Percentiles rank a stretch among this genome's conserved stretches.
Conservation (phyloP, 345 rosid species). For the Hibiscus mutabilis region DNA sequence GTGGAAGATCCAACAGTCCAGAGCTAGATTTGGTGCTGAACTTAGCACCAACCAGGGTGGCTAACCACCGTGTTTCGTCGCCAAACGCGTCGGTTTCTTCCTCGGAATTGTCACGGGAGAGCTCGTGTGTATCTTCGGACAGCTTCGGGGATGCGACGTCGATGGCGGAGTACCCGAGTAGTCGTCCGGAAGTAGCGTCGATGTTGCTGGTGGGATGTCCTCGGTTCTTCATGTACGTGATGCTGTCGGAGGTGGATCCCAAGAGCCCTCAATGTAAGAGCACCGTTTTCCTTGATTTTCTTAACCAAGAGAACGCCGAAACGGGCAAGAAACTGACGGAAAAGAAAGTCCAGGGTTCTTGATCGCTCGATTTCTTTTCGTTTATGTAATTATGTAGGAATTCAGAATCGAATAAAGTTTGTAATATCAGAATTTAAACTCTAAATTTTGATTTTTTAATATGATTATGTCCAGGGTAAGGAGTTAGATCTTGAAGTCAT, state of each 20-base stretch:
- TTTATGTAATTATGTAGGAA: too few relatives aligned
- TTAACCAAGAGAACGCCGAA: conserved; percentile 12
- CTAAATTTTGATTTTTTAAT: too few relatives aligned
- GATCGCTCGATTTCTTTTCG: background rate
- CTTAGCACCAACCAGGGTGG: conserved; percentile 27
- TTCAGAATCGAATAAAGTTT: too few relatives aligned
- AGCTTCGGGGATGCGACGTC: background rate
- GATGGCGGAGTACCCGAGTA: conserved; percentile 4
- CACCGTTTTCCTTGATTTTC: conserved; percentile 42
- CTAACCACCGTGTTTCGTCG: background rate
- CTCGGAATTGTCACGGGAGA: conserved; percentile 17
- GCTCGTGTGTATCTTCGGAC: conserved; percentile 42
- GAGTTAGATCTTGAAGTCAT: too few relatives aligned
- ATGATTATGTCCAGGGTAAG: too few relatives aligned
- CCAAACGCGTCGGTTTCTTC: conserved; percentile 13
- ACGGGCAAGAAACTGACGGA: background rate
- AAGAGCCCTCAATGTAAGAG: conserved; percentile 54
- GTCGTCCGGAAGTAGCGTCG: conserved; percentile 7
- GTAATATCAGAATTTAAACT: too few relatives aligned
- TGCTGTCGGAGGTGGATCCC: conserved; percentile 42
- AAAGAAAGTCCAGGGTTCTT: background rate
- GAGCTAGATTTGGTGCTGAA: conserved; percentile 40
- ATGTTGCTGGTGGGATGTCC: conserved; percentile 54
- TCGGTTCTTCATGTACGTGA: conserved; percentile 50
- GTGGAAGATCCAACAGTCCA: conserved; percentile 17